Evolutionary conservation across 768 basidiomycete species (phyloP), one percentile per base, ranked within the genome.

Genomic region (Lyophyllum atratum): DNA sequence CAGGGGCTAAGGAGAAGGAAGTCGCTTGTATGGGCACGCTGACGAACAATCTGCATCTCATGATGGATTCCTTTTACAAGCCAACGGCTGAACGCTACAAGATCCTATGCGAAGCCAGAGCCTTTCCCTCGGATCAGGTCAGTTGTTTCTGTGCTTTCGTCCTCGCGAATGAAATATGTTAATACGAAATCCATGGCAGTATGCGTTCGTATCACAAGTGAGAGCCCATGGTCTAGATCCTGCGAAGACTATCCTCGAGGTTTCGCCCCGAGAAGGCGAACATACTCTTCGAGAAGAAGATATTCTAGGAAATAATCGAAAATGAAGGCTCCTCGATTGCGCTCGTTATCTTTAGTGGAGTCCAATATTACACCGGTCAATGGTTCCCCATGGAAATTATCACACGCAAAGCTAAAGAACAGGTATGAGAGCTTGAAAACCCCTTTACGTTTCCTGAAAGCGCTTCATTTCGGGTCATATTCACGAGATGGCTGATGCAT

Each of bases 331-430:
- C 81, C 49, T 80, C 80, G 44, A 93, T 98, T 62, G 92, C 97
- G 28, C 80, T 99, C 39, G 93, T 98, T 56, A 82, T 98, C 58
- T 90, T 99, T 68, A 88, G 90, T 54, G 93, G 96, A 2, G 86
- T 98, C 31, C 96, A 98, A 72, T 99, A 95, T 76, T 99, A 98
- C 75, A 96, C 94, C 22, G 97, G 95, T 14, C 95, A 99, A 72
- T 86, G 79, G 74, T 98, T 99, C 76, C 89, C 93, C 51, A 93
- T 98, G 76, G 67, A 89, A 67, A 74, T 76, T 24, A 89, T 99
- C 68, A 94, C 96, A 15, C 80, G 79, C 58, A 92, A 90, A 54
- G 91, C 92, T 28, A 87, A 95, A 68, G 86, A 84, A 59, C 85
- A 93, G 81, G 94, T 93, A 69, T 64, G 63, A 52, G 51, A 44